Conservation (phyloP, 2,329 filamentous ascomycete species). For the Epichloe baconii region DNA sequence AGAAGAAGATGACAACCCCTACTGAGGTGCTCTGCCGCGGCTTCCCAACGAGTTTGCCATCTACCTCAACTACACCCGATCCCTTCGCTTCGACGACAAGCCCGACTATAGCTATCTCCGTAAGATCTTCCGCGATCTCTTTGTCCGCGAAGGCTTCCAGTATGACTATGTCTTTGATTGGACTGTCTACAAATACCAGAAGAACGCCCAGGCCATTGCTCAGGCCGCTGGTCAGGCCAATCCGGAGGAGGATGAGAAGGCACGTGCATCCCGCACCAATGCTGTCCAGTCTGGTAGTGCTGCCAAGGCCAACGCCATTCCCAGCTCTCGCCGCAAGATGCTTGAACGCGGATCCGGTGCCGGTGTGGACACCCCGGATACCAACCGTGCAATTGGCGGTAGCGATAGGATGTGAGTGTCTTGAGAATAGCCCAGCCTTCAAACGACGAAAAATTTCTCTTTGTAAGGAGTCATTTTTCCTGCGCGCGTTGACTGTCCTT, state of each 20-base stretch:
- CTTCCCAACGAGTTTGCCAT: constrained; percentile 99
- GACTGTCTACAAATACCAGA: constrained; percentile 99
- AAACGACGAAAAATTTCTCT: constrained; percentile 38
- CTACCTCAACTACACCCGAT: constrained; percentile 98
- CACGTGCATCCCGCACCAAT: constrained; percentile 52
- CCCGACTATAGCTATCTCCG: constrained; percentile 98
- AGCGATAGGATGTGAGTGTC: constrained; percentile 95
- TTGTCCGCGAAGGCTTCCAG: constrained; percentile 97
- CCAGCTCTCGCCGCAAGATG: constrained; percentile 73
- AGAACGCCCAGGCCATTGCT: constrained; percentile 87
- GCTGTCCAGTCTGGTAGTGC: constrained; percentile 50
- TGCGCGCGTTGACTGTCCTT: constrained; percentile 71
- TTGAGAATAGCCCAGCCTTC: constrained; percentile 24
- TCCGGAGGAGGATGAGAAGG: constrained; percentile 66
- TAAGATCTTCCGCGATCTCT: constrained; percentile 99
- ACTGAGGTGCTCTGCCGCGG: constrained; percentile 97
- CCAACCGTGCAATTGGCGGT: constrained; percentile 62
- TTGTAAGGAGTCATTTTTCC: constrained; percentile 77
- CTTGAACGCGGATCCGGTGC: constrained; percentile 51
- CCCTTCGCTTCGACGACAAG: constrained; percentile 98
- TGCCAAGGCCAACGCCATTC: constrained; percentile 59
- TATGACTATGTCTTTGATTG: constrained; percentile 99
- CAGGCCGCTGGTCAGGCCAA: constrained; percentile 57
- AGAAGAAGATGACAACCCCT: constrained; percentile 99
- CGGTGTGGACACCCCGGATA: constrained; percentile 54